Evolutionary conservation across 257 asterid genomes (phyloP), one percentile per base, ranked within the genome.

Genomic region (Jacaranda mimosifolia): DNA sequence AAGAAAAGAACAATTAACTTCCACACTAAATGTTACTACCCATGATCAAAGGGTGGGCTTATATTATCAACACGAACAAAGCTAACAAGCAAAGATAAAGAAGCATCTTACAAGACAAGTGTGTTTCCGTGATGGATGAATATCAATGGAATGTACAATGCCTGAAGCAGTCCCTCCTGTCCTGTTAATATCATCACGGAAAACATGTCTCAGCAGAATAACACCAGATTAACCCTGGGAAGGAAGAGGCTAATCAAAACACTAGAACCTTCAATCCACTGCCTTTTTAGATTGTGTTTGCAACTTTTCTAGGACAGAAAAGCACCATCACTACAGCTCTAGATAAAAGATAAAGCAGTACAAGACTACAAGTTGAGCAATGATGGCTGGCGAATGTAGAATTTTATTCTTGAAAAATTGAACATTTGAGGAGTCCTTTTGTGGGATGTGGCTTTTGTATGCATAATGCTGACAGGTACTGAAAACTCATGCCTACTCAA

Each of bases 71-170:
- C 11, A 49, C 40, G 46, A 55, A 35, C 6, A 19, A 73, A 62
- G 46, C 43, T 38, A 55, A 7, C 12, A 66, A 38, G 46, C 43
- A 48, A 73, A 59, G 38, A 75, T 70, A 42, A 78, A 17, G 69
- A 79, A 60, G 68, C 43, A 78, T 70, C 98, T 89, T 86, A 94
- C 99, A 82, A 94, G 89, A 86, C 99, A 92, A 32, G 96, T 88
- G 86, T 94, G 91, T 83, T 94, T 94, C 68, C 98, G 87, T 62
- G 99, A 91, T 72, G 91, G 89, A 82, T 92, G 98, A 71, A 94
- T 89, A 81, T 94, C 99, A 63, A 94, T 77, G 62, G 97, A 91
- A 83, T 94, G 97, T 35, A 93, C 91, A 79, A 90, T 79, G 67
- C 99, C 97, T 21, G 97, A 86, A 65, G 87, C 82, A 51, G 82